phyloP scores from a whole-genome alignment of 306 rosid genomes.

The Trifolium pratense region DNA sequence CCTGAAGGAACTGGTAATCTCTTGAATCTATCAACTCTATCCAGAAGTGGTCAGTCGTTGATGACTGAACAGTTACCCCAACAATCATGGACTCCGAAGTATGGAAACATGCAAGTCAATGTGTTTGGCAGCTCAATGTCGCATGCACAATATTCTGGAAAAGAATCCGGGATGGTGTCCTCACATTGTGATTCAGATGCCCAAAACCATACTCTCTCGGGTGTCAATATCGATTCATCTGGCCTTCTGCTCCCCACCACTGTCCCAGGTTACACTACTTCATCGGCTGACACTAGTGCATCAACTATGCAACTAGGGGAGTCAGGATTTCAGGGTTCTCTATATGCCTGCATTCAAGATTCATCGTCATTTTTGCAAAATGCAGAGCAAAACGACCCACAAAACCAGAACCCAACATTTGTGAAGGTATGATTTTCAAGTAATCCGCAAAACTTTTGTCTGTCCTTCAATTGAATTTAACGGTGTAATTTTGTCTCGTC shows the following conservation, averaged over 20 bases:
- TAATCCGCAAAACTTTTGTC: conserved; percentile 23
- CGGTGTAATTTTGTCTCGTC: conserved; percentile 43
- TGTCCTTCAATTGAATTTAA: conserved; percentile 6
- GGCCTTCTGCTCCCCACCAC: conserved; percentile 82
- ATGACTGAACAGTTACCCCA: conserved; percentile 72
- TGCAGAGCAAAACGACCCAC: conserved; percentile 75
- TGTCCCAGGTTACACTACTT: conserved; percentile 62
- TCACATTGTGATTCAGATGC: conserved; percentile 65
- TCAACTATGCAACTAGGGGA: conserved; percentile 75
- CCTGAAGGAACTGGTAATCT: conserved; percentile 65
- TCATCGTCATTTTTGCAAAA: conserved; percentile 71
- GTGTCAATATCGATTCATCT: conserved; percentile 85
- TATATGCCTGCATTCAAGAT: conserved; percentile 72
- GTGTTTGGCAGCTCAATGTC: conserved; percentile 61
- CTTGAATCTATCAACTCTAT: conserved; percentile 59
- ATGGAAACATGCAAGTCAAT: conserved; percentile 61
- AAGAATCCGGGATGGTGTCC: conserved; percentile 63
- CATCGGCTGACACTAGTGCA: conserved; percentile 66
- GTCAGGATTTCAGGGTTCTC: conserved; percentile 76
- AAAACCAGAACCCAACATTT: conserved; percentile 68
- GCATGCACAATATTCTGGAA: conserved; percentile 64
- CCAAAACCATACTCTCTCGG: conserved; percentile 75
- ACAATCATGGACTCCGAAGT: conserved; percentile 67
- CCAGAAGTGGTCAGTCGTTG: conserved; percentile 62
- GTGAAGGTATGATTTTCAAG: conserved; percentile 65